A percentile compares a stretch with the other conserved stretches of the same genome.
These are phyloP conservation scores for Diaporthe vexans DNA, from an alignment of 2,329 filamentous ascomycete species.

Conservation along the genomic window DNA sequence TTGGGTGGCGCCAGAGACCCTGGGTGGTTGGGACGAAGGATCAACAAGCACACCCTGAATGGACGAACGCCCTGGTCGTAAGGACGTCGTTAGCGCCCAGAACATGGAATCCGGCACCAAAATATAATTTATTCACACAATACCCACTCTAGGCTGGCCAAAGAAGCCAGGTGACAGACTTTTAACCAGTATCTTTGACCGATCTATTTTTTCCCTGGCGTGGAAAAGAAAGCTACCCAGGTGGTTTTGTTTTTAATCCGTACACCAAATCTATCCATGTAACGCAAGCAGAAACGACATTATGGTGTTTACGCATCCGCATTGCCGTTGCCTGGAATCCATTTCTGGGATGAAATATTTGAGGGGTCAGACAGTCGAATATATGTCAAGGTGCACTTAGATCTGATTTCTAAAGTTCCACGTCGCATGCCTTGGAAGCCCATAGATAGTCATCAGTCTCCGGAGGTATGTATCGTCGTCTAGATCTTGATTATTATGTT, in stretches of 20 bases:
- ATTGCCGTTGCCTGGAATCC: neutral
- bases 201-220: too few species aligned
- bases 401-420: neutral
- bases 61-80: neutral
- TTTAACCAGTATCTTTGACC: neutral
- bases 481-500: too few species aligned
- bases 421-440: neutral
- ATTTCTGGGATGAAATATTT: neutral
- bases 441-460: neutral
- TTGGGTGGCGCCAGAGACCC: neutral
- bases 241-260: too few species aligned
- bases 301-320: neutral
- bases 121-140: neutral
- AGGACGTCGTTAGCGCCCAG: neutral
- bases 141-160: too few species aligned
- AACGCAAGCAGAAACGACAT: too few species aligned
- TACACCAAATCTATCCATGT: too few species aligned
- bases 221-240: too few species aligned
- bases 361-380: neutral
- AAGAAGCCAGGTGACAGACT: too few species aligned
- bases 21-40: neutral
- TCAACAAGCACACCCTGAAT: conserved; percentile 12
- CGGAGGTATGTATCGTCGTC: too few species aligned
- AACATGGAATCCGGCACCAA: neutral
- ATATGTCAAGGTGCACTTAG: neutral